Evolutionary conservation across 2,329 filamentous ascomycete species (phyloP).

Genomic region (Diaporthe sp.): DNA sequence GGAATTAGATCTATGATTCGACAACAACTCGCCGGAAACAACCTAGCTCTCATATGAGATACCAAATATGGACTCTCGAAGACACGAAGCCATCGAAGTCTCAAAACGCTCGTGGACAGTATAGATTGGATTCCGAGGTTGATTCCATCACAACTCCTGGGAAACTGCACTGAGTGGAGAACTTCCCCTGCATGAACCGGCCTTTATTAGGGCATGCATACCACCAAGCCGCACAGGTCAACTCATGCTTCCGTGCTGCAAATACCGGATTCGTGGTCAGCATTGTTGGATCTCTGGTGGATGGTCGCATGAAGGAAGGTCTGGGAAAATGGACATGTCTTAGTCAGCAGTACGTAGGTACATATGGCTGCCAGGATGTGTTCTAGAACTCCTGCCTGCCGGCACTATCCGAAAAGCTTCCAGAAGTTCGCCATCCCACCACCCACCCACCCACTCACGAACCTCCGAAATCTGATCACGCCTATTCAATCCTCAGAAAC

Average conservation of each 20-base stretch:
- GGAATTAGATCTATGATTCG: neutral
- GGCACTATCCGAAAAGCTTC: slow-evolving; percentile 34
- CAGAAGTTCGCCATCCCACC: slow-evolving; percentile 11
- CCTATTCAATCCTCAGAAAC: neutral
- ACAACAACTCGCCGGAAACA: neutral
- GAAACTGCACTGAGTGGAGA: neutral
- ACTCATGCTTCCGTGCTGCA: neutral
- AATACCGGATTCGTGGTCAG: neutral
- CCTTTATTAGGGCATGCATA: rapidly evolving
- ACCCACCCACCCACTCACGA: neutral
- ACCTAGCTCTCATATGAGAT: neutral
- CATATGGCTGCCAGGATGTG: neutral
- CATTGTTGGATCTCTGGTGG: neutral
- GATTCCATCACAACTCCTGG: neutral
- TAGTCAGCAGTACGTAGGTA: slow-evolving; percentile 16
- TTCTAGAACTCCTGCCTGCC: slow-evolving; percentile 6
- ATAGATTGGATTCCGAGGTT: neutral
- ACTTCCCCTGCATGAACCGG: too few relatives aligned
- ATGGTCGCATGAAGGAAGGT: too few relatives aligned
- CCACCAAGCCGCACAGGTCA: rapidly evolving
- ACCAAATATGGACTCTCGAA: neutral
- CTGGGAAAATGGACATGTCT: neutral
- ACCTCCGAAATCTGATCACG: neutral
- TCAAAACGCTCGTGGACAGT: too few relatives aligned
- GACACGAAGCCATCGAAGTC: neutral